Conservation (phyloP, 2,329 filamentous ascomycete species). For the Ploettnerulaceae sp. region DNA sequence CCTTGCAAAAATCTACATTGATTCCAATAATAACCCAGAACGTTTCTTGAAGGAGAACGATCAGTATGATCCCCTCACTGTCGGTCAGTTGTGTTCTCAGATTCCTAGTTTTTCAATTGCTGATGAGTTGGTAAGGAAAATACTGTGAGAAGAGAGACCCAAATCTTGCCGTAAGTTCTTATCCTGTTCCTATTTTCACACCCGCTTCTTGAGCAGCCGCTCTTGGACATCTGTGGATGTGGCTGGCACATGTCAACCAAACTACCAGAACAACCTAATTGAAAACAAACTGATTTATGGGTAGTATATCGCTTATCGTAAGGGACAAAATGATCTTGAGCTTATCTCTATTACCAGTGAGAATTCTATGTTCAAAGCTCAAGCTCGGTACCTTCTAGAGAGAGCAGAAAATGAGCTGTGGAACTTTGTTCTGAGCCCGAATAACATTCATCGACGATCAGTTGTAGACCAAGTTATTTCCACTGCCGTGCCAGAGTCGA, state of each 20-base stretch:
- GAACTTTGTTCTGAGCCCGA: slow-evolving; percentile 89
- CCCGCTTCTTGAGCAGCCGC: background rate
- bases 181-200: background rate
- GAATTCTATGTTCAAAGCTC: slow-evolving; percentile 99
- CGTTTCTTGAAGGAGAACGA: slow-evolving; percentile 97
- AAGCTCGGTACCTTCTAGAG: slow-evolving; percentile 90
- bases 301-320: slow-evolving; percentile 84
- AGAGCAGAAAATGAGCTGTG: slow-evolving; percentile 87
- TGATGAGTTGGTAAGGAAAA: slow-evolving; percentile 65
- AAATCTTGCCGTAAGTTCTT: slow-evolving; percentile 59
- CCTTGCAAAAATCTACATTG: slow-evolving; percentile 98
- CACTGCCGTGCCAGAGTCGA: slow-evolving; percentile 88
- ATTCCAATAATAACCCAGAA: slow-evolving; percentile 97
- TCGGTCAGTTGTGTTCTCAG: slow-evolving; percentile 64
- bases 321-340: slow-evolving; percentile 96
- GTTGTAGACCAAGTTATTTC: slow-evolving; percentile 95
- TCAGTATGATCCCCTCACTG: slow-evolving; percentile 83
- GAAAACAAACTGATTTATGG: background rate
- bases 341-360: slow-evolving; percentile 98
- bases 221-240: background rate
- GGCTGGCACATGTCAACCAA: background rate
- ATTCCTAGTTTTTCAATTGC: background rate
- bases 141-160: slow-evolving; percentile 99
- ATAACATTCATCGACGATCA: slow-evolving; percentile 91
- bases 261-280: background rate